These are phyloP conservation scores for Diddensiella transvaalensis DNA, from an alignment of 805 yeast genomes.

Conservation along the genomic window DNA sequence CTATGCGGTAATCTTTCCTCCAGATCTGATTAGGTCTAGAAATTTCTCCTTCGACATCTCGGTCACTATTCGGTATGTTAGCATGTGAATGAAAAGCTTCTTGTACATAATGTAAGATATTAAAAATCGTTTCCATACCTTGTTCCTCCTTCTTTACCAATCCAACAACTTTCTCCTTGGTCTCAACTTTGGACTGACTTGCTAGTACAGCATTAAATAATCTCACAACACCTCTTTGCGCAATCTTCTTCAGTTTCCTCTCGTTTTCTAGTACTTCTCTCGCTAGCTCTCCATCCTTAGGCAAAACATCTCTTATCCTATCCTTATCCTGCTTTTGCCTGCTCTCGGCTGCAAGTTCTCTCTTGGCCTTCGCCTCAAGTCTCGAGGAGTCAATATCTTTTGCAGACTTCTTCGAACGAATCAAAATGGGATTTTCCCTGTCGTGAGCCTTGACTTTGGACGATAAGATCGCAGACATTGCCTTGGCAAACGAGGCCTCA, in stretches of 20 bases:
- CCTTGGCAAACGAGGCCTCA: conserved; percentile 64
- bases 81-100: background rate
- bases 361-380: conserved; percentile 78
- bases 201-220: conserved; percentile 79
- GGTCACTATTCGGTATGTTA: conserved; percentile 42
- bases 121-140: conserved; percentile 28
- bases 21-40: conserved; percentile 66
- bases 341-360: conserved; percentile 67
- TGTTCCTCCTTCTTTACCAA: conserved; percentile 37
- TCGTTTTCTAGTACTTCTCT: conserved; percentile 64
- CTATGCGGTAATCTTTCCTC: conserved; percentile 14
- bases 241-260: conserved; percentile 66
- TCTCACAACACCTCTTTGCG: conserved; percentile 83
- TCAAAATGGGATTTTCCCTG: conserved; percentile 84
- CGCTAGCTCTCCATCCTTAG: conserved; percentile 55
- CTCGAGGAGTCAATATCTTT: conserved; percentile 76
- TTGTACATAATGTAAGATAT: background rate
- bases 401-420: conserved; percentile 68
- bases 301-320: conserved; percentile 65
- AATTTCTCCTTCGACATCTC: conserved; percentile 88
- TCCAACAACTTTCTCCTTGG: conserved; percentile 16
- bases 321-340: conserved; percentile 61
- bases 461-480: conserved; percentile 77
- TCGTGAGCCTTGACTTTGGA: conserved; percentile 87
- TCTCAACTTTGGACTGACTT: conserved; percentile 57